Conservation (phyloP, 164 flowering plant species). For the Brasenia schreberi region DNA sequence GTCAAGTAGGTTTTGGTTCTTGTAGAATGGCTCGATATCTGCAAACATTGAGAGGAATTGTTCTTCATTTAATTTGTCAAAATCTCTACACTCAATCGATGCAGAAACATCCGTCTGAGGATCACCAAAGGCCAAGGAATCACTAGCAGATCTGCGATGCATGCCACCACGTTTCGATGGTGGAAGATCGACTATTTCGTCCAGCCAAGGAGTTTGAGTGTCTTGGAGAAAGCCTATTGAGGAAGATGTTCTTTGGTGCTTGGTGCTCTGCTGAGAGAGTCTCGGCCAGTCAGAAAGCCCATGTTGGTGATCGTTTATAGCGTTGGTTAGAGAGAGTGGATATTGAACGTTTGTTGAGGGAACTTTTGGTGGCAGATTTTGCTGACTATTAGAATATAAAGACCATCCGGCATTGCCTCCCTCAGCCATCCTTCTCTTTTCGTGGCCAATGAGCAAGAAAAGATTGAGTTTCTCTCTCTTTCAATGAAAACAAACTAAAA, state of each 20-base stretch:
- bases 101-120: background rate
- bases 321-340: background rate
- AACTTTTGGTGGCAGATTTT: background rate
- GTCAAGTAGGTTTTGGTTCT: background rate
- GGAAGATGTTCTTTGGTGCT: background rate
- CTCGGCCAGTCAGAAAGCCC: background rate
- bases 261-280: background rate
- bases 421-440: background rate
- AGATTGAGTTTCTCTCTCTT: background rate
- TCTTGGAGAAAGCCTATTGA: background rate
- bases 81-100: too few species aligned
- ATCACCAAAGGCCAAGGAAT: background rate
- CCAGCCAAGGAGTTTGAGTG: background rate
- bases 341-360: background rate
- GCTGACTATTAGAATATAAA: background rate
- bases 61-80: too few species aligned
- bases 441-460: background rate
- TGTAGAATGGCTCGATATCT: background rate
- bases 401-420: background rate
- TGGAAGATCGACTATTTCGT: background rate
- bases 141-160: background rate
- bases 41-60: constrained; percentile 63
- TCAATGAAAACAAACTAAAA: background rate
- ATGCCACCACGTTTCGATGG: background rate
- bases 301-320: background rate